Base-by-base conservation (phyloP, 257 asterid species). In the Schizonepeta tenuifolia region DNA sequence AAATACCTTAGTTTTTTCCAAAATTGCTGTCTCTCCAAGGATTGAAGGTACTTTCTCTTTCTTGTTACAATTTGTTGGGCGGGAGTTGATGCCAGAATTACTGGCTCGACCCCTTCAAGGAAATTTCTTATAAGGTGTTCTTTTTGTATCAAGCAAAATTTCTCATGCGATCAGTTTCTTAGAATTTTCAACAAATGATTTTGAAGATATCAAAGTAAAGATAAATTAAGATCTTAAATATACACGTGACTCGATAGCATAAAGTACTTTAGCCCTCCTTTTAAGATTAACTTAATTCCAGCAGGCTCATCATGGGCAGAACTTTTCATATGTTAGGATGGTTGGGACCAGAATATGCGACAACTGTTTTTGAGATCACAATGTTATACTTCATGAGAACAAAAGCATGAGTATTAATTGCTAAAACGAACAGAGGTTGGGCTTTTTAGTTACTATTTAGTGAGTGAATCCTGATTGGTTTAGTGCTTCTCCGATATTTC, bases 1-100 rank as follows among this genome's bases (percentile, higher is more conserved):
- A 36, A 88, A 83, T 65, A 95, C 98, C 50, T 53, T 83, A 3
- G 99, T 92, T 35, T 62, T 50, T 66, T 92, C 98, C 33, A 85
- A 81, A 59, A 92, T 95, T 69, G 79, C 22, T 69, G 97, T 89
- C 77, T 76, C 74, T 74, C 97, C 99, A 67, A 85, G 99, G 80
- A 82, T 84, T 62, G 94, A 92, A 87, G 99, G 99, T 92, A 87
- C 69, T 53, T 65, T 36, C 55, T 57, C 28, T 20, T 64, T 78
- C 44, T 54, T 67, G 6, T 47, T 54, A 55, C 31, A 55, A 9
- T 58, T 43, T 24, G 56, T 33, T 58, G 17, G 43, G 58, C 60
- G 20, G 57, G 14, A 35, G 21, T 57, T 70, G 63, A 28, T 33
- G 47, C 35, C 26, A 4, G 33, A 36, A 47, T 61, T 49, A 60